Percentiles rank a stretch among this genome's conserved stretches.
phyloP scores from a whole-genome alignment of 2,329 filamentous ascomycete species.

The Aspergillus sp. region DNA sequence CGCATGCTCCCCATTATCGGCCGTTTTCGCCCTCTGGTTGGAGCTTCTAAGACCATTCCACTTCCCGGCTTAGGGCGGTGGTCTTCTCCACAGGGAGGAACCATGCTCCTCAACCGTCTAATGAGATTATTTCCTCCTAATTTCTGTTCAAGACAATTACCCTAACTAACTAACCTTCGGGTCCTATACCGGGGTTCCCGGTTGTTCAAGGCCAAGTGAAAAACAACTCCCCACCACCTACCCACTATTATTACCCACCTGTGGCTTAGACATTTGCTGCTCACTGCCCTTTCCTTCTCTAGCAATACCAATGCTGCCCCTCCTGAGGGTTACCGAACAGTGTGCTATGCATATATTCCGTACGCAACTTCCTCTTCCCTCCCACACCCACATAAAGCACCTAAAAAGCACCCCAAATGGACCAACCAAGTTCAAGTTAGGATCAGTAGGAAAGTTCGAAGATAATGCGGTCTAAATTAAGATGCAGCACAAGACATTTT shows the following conservation, averaged over 20 bases:
- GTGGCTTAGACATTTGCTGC: slow-evolving; percentile 10
- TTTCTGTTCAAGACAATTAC: slow-evolving; percentile 7
- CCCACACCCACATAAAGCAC: background rate
- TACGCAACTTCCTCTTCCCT: background rate
- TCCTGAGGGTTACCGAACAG: background rate
- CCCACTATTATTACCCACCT: background rate
- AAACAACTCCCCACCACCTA: background rate
- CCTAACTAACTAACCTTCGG: slow-evolving; percentile 12
- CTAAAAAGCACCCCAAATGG: background rate
- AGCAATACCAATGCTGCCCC: background rate
- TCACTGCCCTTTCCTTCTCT: background rate
- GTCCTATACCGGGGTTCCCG: slow-evolving; percentile 17
- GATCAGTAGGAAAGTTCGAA: background rate
- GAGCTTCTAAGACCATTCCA: slow-evolving; percentile 15
- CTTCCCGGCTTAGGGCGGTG: slow-evolving; percentile 16
- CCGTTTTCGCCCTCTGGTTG: slow-evolving; percentile 18
- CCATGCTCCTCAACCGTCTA: slow-evolving; percentile 20
- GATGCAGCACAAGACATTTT: background rate
- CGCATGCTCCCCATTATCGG: slow-evolving; percentile 20
- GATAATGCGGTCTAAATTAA: background rate
- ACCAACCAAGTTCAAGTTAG: background rate
- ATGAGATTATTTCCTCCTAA: slow-evolving; percentile 3
- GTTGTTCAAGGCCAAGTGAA: slow-evolving; percentile 7
- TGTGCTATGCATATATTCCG: background rate
- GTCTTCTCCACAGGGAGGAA: slow-evolving; percentile 24